Evolutionary conservation across 768 basidiomycete species (phyloP).

Genomic region (Russula griseocarnosa): DNA sequence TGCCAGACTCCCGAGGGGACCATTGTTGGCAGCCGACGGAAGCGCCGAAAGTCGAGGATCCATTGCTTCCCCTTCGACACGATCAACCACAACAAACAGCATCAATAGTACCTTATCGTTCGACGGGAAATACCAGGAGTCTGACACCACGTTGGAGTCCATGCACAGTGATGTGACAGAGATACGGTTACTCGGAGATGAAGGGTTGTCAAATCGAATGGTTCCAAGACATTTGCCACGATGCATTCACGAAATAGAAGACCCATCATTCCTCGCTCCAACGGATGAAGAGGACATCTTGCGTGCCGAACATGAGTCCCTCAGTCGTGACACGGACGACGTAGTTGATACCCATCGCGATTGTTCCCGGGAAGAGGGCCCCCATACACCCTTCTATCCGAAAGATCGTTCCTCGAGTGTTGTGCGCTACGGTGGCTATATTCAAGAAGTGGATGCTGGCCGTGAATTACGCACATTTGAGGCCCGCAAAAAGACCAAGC

Average conservation of each 20-base stretch:
- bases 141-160: slow-evolving; percentile 32
- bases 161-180: slow-evolving; percentile 30
- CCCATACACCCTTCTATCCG: slow-evolving; percentile 2
- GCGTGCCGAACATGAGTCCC: slow-evolving; percentile 16
- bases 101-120: slow-evolving; percentile 35
- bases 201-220: slow-evolving; percentile 12
- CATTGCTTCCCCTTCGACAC: slow-evolving; percentile 30
- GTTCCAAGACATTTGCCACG: slow-evolving; percentile 13
- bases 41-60: slow-evolving; percentile 2
- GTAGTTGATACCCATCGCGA: slow-evolving; percentile 27
- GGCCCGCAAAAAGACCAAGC: slow-evolving; percentile 15
- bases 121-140: slow-evolving; percentile 37
- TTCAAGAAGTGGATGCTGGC: slow-evolving; percentile 50
- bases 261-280: slow-evolving; percentile 34
- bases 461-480: slow-evolving; percentile 49
- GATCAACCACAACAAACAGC: slow-evolving; percentile 39
- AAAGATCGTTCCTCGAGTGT: slow-evolving; percentile 28
- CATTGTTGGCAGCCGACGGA: slow-evolving; percentile 11
- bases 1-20: slow-evolving; percentile 8
- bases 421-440: slow-evolving; percentile 53
- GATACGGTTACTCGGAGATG: slow-evolving; percentile 14
- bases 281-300: slow-evolving; percentile 19
- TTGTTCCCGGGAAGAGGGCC: slow-evolving; percentile 24
- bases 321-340: slow-evolving; percentile 13
- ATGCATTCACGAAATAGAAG: slow-evolving; percentile 56